phyloP scores from a whole-genome alignment of 1,284 basidiomycete species.

The Ganoderma resinaceum region DNA sequence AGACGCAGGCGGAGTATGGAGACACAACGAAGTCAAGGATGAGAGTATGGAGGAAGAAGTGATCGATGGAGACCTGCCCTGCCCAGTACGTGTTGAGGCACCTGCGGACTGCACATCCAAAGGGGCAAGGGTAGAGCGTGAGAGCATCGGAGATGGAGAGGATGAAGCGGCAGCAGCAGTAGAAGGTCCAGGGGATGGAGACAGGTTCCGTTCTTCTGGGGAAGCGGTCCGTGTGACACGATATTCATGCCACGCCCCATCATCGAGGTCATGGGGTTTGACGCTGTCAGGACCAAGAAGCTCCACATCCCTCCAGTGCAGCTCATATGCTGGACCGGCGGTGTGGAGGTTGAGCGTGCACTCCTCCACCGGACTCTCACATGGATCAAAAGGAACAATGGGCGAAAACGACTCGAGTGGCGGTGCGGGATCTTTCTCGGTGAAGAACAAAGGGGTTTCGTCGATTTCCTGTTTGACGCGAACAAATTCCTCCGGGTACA shows the following conservation, averaged over 20 bases:
- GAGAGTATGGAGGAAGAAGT: conserved; percentile 32
- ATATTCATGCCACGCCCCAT: conserved; percentile 44
- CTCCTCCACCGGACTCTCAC: conserved; percentile 32
- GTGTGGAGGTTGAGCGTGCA: conserved; percentile 13
- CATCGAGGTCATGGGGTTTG: conserved; percentile 52
- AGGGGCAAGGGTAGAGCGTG: conserved; percentile 26
- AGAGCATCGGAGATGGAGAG: conserved; percentile 29
- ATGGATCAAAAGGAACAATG: conserved; percentile 24
- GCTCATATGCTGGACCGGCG: conserved; percentile 34
- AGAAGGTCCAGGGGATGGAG: conserved; percentile 26
- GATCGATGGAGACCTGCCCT: conserved; percentile 28
- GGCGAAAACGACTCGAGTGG: conserved; percentile 29
- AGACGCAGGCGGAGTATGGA: conserved; percentile 24
- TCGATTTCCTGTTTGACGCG: conserved; percentile 45
- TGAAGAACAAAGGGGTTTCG: conserved; percentile 32
- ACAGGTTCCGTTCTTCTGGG: conserved; percentile 25
- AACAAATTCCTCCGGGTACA: conserved; percentile 39
- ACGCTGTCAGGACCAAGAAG: conserved; percentile 57
- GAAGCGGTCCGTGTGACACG: conserved; percentile 24
- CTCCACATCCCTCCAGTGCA: conserved; percentile 55
- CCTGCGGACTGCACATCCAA: conserved; percentile 26
- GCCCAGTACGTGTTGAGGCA: conserved; percentile 8
- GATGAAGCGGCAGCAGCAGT: conserved; percentile 23
- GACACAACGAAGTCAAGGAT: conserved; percentile 33
- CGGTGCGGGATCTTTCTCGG: conserved; percentile 28